phyloP scores from a whole-genome alignment of 2,329 filamentous ascomycete genomes.

The Lasiodiplodia gonubiensis region DNA sequence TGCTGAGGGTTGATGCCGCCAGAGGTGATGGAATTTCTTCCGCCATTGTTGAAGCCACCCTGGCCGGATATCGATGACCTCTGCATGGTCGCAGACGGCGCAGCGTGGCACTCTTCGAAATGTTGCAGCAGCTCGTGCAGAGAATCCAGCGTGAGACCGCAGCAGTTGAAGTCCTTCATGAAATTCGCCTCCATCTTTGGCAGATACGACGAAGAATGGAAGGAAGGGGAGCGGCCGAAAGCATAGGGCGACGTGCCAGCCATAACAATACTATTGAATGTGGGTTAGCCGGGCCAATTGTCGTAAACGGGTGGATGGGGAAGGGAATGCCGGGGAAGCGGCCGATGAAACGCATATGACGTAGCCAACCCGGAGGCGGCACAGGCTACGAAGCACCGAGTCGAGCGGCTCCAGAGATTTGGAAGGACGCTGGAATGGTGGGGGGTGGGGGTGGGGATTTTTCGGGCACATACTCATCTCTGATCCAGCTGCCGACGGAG shows the following conservation, averaged over 20 bases:
- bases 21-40: constrained; percentile 14
- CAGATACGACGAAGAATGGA: constrained; percentile 94
- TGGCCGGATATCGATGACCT: constrained; percentile 57
- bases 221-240: constrained; percentile 86
- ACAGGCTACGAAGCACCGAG: neutral
- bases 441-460: neutral
- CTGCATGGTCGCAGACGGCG: constrained; percentile 47
- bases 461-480: constrained; percentile 82
- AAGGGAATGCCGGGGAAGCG: neutral
- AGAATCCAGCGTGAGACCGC: constrained; percentile 84
- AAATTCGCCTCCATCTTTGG: constrained; percentile 97
- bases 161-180: constrained; percentile 97
- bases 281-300: constrained; percentile 22
- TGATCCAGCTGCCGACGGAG: constrained; percentile 94
- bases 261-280: constrained; percentile 79
- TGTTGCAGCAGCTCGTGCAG: constrained; percentile 95
- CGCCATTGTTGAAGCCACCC: constrained; percentile 37
- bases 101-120: constrained; percentile 93
- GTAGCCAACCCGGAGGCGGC: neutral
- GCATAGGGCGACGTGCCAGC: constrained; percentile 92
- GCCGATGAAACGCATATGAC: constrained; percentile 3
- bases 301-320: neutral
- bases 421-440: neutral
- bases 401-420: neutral
- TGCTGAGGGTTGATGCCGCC: constrained; percentile 40